These are phyloP conservation scores for Misopates orontium DNA, from an alignment of 257 asterid species.

Conservation along the genomic window DNA sequence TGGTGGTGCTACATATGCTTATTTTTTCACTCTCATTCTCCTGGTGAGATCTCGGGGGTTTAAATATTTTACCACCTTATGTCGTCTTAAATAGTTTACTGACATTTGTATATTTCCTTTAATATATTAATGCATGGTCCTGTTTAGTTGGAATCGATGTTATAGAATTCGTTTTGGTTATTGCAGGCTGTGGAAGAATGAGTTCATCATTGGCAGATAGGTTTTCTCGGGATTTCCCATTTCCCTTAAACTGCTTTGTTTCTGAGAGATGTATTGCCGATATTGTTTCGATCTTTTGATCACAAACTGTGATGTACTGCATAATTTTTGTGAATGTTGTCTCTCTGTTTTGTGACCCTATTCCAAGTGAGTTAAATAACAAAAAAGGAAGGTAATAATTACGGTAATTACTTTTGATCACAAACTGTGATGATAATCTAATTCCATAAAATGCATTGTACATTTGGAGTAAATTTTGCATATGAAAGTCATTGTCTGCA, in stretches of 20 bases:
- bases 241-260: constrained; percentile 25
- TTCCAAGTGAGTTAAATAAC: constrained; percentile 18
- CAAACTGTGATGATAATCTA: background rate
- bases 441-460: background rate
- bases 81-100: background rate
- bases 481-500: background rate
- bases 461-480: background rate
- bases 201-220: constrained; percentile 17
- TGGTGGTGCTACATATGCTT: background rate
- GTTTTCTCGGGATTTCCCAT: constrained; percentile 21
- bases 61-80: background rate
- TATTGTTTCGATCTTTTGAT: constrained; percentile 21
- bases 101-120: background rate
- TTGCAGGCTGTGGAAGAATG: constrained; percentile 49
- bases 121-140: too few species aligned
- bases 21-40: background rate
- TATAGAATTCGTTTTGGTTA: background rate
- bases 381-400: constrained; percentile 22
- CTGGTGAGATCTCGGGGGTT: background rate
- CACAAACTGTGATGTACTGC: constrained; percentile 26
- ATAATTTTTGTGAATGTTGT: constrained; percentile 26
- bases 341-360: constrained; percentile 19
- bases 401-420: background rate
- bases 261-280: constrained; percentile 28
- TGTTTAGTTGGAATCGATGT: background rate